Percentiles rank a stretch among this genome's conserved stretches.
These are phyloP conservation scores for Neospermospora avenae DNA, from an alignment of 2,329 filamentous ascomycete species.

Conservation along the genomic window DNA sequence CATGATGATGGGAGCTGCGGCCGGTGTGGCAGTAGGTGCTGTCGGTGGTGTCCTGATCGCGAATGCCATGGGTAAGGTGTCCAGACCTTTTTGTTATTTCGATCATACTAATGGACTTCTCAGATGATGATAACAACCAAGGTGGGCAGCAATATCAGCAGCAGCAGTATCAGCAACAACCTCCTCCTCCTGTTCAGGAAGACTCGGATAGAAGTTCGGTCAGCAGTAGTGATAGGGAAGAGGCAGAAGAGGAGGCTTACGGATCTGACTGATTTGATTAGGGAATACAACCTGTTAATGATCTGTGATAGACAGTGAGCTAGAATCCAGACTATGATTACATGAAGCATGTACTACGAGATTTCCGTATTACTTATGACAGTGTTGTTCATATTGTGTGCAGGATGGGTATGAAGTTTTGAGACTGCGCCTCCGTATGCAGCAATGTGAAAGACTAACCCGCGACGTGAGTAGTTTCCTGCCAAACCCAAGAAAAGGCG, in stretches of 20 bases:
- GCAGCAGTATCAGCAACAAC: background rate
- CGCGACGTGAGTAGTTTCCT: no score
- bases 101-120: conserved; percentile 32
- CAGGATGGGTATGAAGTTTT: no score
- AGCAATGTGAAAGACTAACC: no score
- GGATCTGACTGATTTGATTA: conserved; percentile 15
- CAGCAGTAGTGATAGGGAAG: conserved; percentile 51
- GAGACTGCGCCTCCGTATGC: no score
- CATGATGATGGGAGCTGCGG: conserved; percentile 53
- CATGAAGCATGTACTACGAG: no score
- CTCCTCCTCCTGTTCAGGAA: background rate
- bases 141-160: background rate
- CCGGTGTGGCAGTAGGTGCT: conserved; percentile 53
- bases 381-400: no score
- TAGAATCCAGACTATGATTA: no score
- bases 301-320: no score
- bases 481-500: no score
- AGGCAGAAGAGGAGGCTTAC: conserved; percentile 49
- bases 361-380: no score
- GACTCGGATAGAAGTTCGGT: conserved; percentile 3
- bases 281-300: no score
- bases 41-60: conserved; percentile 56
- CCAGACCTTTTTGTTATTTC: conserved; percentile 19
- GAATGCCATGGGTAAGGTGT: conserved; percentile 50
- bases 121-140: conserved; percentile 32